Conservation (phyloP, 768 basidiomycete genomes). For the Gautieria morchelliformis region DNA sequence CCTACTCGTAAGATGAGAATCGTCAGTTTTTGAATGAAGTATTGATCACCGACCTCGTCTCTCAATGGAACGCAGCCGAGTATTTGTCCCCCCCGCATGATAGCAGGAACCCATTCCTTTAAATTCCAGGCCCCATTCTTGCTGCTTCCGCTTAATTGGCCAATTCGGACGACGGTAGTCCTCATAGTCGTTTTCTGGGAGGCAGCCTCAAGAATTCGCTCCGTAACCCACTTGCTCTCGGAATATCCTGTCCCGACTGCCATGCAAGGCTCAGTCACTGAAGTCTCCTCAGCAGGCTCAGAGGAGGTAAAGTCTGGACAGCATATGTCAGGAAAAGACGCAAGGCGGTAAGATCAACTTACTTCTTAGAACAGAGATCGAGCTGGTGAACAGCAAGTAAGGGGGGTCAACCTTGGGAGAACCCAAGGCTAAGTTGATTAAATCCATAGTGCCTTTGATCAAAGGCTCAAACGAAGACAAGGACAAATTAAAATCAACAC, state of each 20-base stretch:
- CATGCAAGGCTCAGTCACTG: no score
- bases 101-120: conserved; percentile 12
- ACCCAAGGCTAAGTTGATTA: no score
- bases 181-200: conserved; percentile 13
- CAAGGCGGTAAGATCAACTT: no score
- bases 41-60: conserved; percentile 1
- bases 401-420: no score
- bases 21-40: neutral
- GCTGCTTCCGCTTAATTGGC: conserved; percentile 10
- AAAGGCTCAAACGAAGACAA: no score
- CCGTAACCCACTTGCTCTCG: conserved; percentile 12
- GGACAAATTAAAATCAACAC: no score
- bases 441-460: no score
- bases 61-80: conserved; percentile 1
- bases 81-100: neutral
- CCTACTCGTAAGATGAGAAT: conserved; percentile 6
- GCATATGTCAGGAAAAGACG: no score
- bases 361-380: no score
- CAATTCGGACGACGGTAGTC: conserved; percentile 14
- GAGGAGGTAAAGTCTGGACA: no score
- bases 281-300: no score
- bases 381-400: no score
- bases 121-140: conserved; percentile 11
- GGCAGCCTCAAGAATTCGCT: conserved; percentile 7
- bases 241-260: neutral